Evolutionary conservation across 495 filamentous ascomycete species (phyloP).

Genomic region (Annulohypoxylon maeteangense): DNA sequence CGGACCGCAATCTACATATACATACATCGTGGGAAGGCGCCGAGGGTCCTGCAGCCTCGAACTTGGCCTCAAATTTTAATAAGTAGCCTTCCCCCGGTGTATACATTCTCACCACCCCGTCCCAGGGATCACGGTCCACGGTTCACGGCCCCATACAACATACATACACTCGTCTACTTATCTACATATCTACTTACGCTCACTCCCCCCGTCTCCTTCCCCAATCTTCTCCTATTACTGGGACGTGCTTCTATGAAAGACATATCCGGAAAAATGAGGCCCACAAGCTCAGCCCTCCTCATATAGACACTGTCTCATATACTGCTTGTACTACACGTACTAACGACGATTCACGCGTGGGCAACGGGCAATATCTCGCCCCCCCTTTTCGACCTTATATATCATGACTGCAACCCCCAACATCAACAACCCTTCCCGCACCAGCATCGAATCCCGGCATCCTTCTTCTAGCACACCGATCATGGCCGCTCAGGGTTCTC

Average conservation of each 20-base stretch:
- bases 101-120: conserved; percentile 34
- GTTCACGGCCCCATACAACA: conserved; percentile 12
- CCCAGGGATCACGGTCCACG: conserved; percentile 1
- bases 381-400: conserved; percentile 40
- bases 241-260: conserved; percentile 47
- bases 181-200: conserved; percentile 33
- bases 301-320: conserved; percentile 47
- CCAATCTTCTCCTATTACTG: conserved; percentile 31
- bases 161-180: too few relatives aligned
- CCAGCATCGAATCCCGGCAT: conserved; percentile 43
- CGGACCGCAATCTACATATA: conserved; percentile 47
- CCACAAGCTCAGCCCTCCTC: conserved; percentile 46
- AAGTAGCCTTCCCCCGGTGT: conserved; percentile 48
- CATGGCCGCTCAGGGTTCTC: conserved; percentile 41
- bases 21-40: conserved; percentile 48
- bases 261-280: conserved; percentile 50
- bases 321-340: conserved; percentile 42
- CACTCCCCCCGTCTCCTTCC: conserved; percentile 35
- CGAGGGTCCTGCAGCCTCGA: conserved; percentile 49
- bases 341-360: conserved; percentile 39
- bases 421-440: conserved; percentile 42
- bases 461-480: conserved; percentile 43
- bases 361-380: conserved; percentile 39
- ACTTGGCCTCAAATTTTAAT: conserved; percentile 45
- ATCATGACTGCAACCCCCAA: conserved; percentile 52